phyloP scores from a whole-genome alignment of 116 monocot species.

The Phalaenopsis hybrid region DNA sequence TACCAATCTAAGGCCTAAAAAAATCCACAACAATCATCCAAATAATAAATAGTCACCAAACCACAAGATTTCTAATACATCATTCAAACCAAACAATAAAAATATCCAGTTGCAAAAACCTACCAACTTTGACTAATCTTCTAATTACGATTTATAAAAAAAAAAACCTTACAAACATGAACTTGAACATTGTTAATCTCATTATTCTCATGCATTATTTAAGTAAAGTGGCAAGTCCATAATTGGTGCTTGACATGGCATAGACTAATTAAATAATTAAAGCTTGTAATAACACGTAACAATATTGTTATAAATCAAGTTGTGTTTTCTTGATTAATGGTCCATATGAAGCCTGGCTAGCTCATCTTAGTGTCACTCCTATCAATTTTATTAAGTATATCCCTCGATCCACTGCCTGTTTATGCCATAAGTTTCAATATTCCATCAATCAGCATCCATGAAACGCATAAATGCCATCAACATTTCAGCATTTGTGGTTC shows the following conservation, averaged over 20 bases:
- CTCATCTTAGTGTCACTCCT: not conserved
- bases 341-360: not conserved
- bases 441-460: not conserved
- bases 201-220: not conserved
- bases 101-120: too few relatives aligned
- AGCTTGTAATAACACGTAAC: not conserved
- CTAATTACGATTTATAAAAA: not conserved
- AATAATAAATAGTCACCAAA: too few relatives aligned
- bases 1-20: too few relatives aligned
- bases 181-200: not conserved
- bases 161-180: not conserved
- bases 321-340: not conserved
- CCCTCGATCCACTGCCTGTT: not conserved
- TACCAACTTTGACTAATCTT: not conserved
- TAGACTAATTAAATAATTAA: not conserved
- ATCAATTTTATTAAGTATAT: too few relatives aligned
- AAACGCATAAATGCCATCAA: not conserved
- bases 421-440: not conserved
- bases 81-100: too few relatives aligned
- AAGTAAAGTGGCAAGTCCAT: not conserved
- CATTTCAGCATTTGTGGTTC: not conserved
- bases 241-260: not conserved
- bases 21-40: too few relatives aligned
- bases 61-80: too few relatives aligned
- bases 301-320: not conserved